Base-by-base conservation (phyloP, 176 grass and related monocot species). In the Aegilops bicornis region DNA sequence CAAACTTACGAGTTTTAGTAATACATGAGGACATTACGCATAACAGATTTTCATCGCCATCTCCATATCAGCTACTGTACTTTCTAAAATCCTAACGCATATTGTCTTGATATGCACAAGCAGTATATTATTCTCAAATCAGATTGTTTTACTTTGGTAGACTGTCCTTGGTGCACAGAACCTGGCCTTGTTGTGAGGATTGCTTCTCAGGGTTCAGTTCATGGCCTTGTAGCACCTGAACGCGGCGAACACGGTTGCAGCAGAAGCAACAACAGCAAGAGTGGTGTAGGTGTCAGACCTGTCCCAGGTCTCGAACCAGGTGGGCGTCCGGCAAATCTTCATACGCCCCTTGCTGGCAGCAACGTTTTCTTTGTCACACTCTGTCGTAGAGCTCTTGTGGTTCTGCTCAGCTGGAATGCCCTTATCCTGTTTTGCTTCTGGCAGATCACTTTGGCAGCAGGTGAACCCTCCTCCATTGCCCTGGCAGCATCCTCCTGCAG, bases 301-400 rank as follows among this genome's bases (percentile, higher is more conserved):
- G 66, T 97, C 97, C 97, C 97, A 99, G 37, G 89, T 97, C 85
- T 99, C 92, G 25, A 92, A 93, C 90, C 89, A 95, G 73, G 87
- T 94, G 12, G 97, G 94, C 85, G 93, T 91, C 4, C 86, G 33
- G 69, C 90, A 99, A n/a, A 76, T 77, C 85, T 94, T 99, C 39
- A 39, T 62, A 36, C 77, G n/a, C 19, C 88, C 85, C 87, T 54
- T 92, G 80, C 70, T 90, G 47, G 29, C 35, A 36, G 33, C 73
- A 16, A 36, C 39, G 4, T 22, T 64, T 33, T 78, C 81, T 70
- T 91, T 91, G 58, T 84, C 79, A 54, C 58, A 8, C 36, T 85
- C 82, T 64, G 83, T 52, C 72, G 82, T 58, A 25, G 54, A 84
- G 63, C 69, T 84, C 65, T 94, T 89, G 19, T 77, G 71, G 45